Base-by-base conservation (phyloP, 495 filamentous ascomycete genomes). In the Ascodesmis nigricans region DNA sequence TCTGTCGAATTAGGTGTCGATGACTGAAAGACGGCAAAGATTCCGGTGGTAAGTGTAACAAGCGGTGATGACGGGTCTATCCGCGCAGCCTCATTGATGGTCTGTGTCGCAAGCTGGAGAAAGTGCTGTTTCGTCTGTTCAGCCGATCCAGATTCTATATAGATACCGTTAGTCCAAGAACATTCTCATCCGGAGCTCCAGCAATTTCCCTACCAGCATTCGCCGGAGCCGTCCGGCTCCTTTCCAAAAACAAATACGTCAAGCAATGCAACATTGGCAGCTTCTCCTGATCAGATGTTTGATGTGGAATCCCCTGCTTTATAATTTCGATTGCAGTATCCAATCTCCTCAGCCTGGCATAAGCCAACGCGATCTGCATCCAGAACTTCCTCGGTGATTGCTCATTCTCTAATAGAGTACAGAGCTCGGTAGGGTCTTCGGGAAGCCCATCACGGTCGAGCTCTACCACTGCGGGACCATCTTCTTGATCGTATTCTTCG, bases 321-420 rank as follows among this genome's bases (percentile, higher is more conserved):
- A 97, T 60, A 45, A 97, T 87, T 53, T 93, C 83, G 45, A 95
- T 83, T 26, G 87, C 87, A 55, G 80, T 78, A 44, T 92, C 81
- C 27, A 82, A 65, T 56, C 91, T 84, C 23, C 73, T 68, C 54
- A 91, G 81, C 57, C 93, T 95, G 17, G 84, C 83, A 49, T 97
- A 95, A n/a, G 84, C 90, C 21, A 93, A 66, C 20, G 87, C 78
- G 41, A 93, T 81, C 9, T 78, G 80, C 62, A 95, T 81, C 87
- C 87, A 97, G 49, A 81, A 84, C 20, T 71, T 75, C 41, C 81
- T 73, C 13, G 74, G 75, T 2, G 80, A 79, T 38, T 71, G 68
- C 52, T 95, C 87, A 40, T 83, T 87, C 53, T 95, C 87, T 34
- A 97, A 65, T 24, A 95, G 62, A 1, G 76, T 80, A 57, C 87